These are phyloP conservation scores for Sistotremastrum suecicum DNA, from an alignment of 768 basidiomycete species.

Conservation along the genomic window DNA sequence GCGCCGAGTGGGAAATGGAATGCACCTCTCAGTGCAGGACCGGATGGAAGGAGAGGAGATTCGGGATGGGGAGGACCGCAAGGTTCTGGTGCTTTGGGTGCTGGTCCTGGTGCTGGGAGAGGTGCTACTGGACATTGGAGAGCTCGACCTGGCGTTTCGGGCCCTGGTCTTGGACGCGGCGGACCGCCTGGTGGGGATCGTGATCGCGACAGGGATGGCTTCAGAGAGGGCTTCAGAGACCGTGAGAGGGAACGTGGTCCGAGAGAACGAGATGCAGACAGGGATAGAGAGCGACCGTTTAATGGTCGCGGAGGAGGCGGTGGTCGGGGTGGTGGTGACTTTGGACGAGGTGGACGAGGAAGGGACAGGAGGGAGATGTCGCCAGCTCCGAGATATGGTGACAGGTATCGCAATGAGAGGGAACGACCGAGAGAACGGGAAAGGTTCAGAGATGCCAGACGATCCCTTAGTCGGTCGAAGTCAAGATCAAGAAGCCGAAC, in stretches of 20 bases:
- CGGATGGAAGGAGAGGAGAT: constrained; percentile 24
- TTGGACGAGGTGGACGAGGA: constrained; percentile 24
- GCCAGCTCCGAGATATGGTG: not conserved
- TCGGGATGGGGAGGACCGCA: constrained; percentile 31
- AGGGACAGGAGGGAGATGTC: constrained; percentile 6
- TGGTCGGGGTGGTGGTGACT: constrained; percentile 25
- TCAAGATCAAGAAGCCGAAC: constrained; percentile 2
- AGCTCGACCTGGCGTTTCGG: constrained; percentile 29
- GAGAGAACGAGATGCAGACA: constrained; percentile 22
- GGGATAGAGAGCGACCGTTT: constrained; percentile 34
- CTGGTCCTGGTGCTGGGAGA: constrained; percentile 29
- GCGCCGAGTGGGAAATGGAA: constrained; percentile 21
- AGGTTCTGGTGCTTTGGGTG: constrained; percentile 17
- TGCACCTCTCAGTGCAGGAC: constrained; percentile 5
- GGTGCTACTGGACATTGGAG: constrained; percentile 57
- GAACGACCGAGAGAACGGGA: not conserved
- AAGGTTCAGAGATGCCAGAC: not conserved
- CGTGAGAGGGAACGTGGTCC: constrained; percentile 15
- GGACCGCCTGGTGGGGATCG: constrained; percentile 11
- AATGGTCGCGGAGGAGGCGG: constrained; percentile 23
- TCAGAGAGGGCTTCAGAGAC: constrained; percentile 19
- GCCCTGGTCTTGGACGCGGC: constrained; percentile 29
- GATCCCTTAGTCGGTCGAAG: not conserved
- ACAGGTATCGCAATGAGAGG: not conserved
- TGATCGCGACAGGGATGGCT: constrained; percentile 15